A percentile compares a stretch with the other conserved stretches of the same genome.
phyloP scores from a whole-genome alignment of 768 basidiomycete species.

The Boletus barrowsii region DNA sequence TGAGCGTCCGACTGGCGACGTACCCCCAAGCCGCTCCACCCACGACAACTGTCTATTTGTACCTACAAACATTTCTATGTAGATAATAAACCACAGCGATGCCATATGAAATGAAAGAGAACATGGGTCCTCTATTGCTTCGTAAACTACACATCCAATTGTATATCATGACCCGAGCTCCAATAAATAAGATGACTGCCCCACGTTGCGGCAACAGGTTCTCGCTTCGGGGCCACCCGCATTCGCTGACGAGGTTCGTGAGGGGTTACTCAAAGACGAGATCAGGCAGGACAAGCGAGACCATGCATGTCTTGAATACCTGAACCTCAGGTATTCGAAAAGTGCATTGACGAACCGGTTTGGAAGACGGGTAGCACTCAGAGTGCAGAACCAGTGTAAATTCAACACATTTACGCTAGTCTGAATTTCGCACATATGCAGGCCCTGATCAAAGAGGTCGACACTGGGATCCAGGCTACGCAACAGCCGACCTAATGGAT shows the following conservation, averaged over 20 bases:
- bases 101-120: too few relatives aligned
- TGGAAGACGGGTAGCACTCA: slow-evolving; percentile 22
- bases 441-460: not conserved
- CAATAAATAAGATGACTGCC: too few relatives aligned
- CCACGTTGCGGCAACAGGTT: slow-evolving; percentile 17
- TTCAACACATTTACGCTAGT: not conserved
- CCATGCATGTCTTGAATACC: slow-evolving; percentile 1
- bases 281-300: slow-evolving; percentile 19
- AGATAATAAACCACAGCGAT: too few relatives aligned
- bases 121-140: too few relatives aligned
- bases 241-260: slow-evolving; percentile 2
- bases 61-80: too few relatives aligned
- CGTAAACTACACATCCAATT: too few relatives aligned
- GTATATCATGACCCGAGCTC: too few relatives aligned
- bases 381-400: slow-evolving; percentile 3
- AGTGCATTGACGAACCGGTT: slow-evolving; percentile 9
- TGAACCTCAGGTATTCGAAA: slow-evolving; percentile 20
- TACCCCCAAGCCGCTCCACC: too few relatives aligned
- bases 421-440: not conserved
- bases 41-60: too few relatives aligned
- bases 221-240: not conserved
- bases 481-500: too few relatives aligned
- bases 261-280: slow-evolving; percentile 32
- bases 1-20: too few relatives aligned
- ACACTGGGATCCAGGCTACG: not conserved